phyloP scores from a whole-genome alignment of 2,329 filamentous ascomycete genomes.

The Talaromyces atroroseus region DNA sequence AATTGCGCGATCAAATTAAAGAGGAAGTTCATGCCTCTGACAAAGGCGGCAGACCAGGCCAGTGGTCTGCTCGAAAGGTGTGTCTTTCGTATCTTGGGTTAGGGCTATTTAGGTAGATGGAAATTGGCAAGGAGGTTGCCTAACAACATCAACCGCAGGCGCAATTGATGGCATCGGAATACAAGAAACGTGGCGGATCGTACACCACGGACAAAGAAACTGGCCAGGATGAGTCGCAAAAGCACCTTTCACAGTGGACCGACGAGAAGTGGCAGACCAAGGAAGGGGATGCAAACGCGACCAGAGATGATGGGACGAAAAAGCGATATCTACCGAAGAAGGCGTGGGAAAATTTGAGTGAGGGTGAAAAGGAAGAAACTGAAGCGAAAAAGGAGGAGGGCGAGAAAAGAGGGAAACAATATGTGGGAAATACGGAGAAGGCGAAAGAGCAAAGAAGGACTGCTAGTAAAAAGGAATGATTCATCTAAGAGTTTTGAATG shows the following conservation, averaged over 20 bases:
- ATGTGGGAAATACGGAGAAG: conserved; percentile 39
- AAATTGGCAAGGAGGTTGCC: too few relatives aligned
- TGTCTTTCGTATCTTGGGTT: not conserved
- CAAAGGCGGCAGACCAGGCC: conserved; percentile 45
- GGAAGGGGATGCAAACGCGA: conserved; percentile 42
- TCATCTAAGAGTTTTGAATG: not conserved
- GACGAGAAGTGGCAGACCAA: conserved; percentile 49
- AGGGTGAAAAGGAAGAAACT: conserved; percentile 38
- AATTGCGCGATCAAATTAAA: conserved; percentile 44
- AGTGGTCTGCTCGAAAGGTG: conserved; percentile 47
- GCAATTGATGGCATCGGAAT: conserved; percentile 44
- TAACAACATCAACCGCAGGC: conserved; percentile 23
- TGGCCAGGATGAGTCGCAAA: conserved; percentile 39
- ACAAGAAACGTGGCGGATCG: conserved; percentile 44
- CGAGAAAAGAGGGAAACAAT: conserved; percentile 41
- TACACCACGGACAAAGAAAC: conserved; percentile 43
- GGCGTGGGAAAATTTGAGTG: conserved; percentile 45
- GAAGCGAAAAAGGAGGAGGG: conserved; percentile 27
- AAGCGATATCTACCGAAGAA: conserved; percentile 45
- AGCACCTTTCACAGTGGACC: conserved; percentile 42
- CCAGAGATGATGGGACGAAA: conserved; percentile 39
- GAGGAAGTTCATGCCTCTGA: conserved; percentile 42
- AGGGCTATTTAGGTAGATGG: too few relatives aligned
- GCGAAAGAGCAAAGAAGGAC: conserved; percentile 38
- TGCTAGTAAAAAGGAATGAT: conserved; percentile 27